phyloP scores from a whole-genome alignment of 192 early-diverging fungal species.

The Dimargaris xerosporica region DNA sequence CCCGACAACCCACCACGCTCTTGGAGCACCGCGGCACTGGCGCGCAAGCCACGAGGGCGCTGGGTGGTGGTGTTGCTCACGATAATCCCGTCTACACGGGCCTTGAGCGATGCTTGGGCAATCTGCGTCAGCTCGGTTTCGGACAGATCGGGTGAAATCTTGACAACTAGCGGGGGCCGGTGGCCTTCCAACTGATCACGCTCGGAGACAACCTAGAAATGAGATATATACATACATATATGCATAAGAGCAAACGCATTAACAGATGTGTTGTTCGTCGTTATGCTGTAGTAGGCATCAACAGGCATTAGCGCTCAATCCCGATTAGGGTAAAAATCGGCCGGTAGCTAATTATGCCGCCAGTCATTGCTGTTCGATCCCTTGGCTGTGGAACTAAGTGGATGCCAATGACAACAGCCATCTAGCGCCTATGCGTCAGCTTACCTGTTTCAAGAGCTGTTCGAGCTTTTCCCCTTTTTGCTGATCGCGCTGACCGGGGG shows the following conservation, averaged over 20 bases:
- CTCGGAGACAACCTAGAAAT: conserved; percentile 19
- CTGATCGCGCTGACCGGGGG: conserved; percentile 58
- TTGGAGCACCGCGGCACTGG: conserved; percentile 18
- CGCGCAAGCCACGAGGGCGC: conserved; percentile 41
- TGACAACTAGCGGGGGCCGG: conserved; percentile 65
- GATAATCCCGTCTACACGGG: conserved; percentile 72
- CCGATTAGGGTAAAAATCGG: too few species aligned
- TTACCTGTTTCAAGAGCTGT: conserved; percentile 48
- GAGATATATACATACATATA: too few species aligned
- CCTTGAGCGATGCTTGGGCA: conserved; percentile 51
- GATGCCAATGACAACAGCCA: too few species aligned
- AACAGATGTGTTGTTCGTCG: too few species aligned
- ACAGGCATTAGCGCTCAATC: too few species aligned
- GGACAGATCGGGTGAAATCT: conserved; percentile 78
- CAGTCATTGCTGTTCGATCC: too few species aligned
- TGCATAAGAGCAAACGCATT: too few species aligned
- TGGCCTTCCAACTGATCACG: conserved; percentile 30
- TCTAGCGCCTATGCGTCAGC: too few species aligned
- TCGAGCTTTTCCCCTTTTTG: conserved; percentile 58
- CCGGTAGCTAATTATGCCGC: too few species aligned
- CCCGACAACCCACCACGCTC: conserved; percentile 77
- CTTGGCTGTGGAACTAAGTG: too few species aligned
- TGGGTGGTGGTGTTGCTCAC: conserved; percentile 77
- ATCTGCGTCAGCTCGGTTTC: conserved; percentile 62
- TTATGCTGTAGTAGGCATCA: too few species aligned